A percentile compares a stretch with the other conserved stretches of the same genome.
Conservation (phyloP, 305 asterid species). For the Rubia peregrina region DNA sequence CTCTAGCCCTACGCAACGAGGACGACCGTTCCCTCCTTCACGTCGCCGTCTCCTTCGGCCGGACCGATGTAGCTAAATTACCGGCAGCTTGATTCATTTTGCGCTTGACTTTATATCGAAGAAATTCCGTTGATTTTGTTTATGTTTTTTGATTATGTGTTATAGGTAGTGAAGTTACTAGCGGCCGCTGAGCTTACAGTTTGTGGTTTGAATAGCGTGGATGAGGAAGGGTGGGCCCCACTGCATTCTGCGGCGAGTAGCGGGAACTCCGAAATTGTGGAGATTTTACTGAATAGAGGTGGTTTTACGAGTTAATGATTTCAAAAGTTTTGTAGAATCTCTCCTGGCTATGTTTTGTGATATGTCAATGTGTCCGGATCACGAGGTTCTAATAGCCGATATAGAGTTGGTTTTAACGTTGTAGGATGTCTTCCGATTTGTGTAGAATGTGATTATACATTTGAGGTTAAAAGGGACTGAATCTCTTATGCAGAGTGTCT, state of each 20-base stretch:
- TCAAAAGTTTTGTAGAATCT: constrained; percentile 13
- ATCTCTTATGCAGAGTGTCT: background rate
- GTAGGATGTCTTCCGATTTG: background rate
- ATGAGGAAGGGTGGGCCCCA: constrained; percentile 95
- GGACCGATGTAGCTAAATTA: constrained; percentile 37
- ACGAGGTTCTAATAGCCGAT: background rate
- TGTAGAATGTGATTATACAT: background rate
- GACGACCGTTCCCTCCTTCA: constrained; percentile 84
- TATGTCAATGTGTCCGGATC: background rate
- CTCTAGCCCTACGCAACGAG: constrained; percentile 62
- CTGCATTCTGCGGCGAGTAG: constrained; percentile 89
- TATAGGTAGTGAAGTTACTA: constrained; percentile 64
- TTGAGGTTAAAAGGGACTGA: background rate
- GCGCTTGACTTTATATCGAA: no score
- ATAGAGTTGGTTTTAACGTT: background rate
- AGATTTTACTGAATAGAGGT: constrained; percentile 61
- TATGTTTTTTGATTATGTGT: background rate
- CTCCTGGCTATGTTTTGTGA: background rate
- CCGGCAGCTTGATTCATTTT: background rate
- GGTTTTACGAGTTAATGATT: constrained; percentile 4
- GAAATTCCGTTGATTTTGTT: background rate
- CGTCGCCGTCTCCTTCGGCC: constrained; percentile 69
- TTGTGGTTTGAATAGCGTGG: constrained; percentile 48
- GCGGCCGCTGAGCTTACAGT: constrained; percentile 49
- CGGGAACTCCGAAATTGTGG: constrained; percentile 59